Evolutionary conservation across 345 rosid genomes (phyloP).

Genomic region (Euclidium syriacum): DNA sequence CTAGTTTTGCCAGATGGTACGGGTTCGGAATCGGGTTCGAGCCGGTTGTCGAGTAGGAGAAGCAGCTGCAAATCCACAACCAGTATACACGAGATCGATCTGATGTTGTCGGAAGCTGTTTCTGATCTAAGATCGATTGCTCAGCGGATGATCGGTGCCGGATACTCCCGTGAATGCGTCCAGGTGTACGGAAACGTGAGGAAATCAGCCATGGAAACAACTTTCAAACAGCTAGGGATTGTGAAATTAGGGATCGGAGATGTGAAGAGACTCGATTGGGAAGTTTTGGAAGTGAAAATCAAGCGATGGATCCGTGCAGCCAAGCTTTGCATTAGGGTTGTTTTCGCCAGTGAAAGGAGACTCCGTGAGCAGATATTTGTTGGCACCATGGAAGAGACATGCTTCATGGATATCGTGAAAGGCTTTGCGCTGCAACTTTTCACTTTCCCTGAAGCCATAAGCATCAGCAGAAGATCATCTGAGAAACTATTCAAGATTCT

Average conservation of each 20-base stretch:
- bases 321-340: slow-evolving; percentile 57
- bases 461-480: slow-evolving; percentile 85
- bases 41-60: slow-evolving; percentile 26
- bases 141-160: slow-evolving; percentile 29
- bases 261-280: slow-evolving; percentile 83
- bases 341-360: slow-evolving; percentile 82
- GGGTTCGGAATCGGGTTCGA: slow-evolving; percentile 17
- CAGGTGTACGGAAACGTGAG: slow-evolving; percentile 73
- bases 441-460: slow-evolving; percentile 89
- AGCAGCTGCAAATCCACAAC: slow-evolving; percentile 23
- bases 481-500: slow-evolving; percentile 93
- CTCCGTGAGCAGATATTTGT: slow-evolving; percentile 74
- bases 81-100: slow-evolving; percentile 34
- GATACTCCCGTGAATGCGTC: slow-evolving; percentile 22
- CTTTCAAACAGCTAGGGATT: slow-evolving; percentile 63
- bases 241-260: slow-evolving; percentile 90
- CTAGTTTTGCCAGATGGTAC: slow-evolving; percentile 15
- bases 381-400: slow-evolving; percentile 56
- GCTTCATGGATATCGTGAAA: slow-evolving; percentile 88
- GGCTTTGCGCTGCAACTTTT: slow-evolving; percentile 75
- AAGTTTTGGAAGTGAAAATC: slow-evolving; percentile 68
- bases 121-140: slow-evolving; percentile 28
- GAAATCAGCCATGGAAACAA: slow-evolving; percentile 67
- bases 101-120: slow-evolving; percentile 25
- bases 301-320: slow-evolving; percentile 92